phyloP scores from a whole-genome alignment of 2,329 filamentous ascomycete species.

The Penicillium thymicola region DNA sequence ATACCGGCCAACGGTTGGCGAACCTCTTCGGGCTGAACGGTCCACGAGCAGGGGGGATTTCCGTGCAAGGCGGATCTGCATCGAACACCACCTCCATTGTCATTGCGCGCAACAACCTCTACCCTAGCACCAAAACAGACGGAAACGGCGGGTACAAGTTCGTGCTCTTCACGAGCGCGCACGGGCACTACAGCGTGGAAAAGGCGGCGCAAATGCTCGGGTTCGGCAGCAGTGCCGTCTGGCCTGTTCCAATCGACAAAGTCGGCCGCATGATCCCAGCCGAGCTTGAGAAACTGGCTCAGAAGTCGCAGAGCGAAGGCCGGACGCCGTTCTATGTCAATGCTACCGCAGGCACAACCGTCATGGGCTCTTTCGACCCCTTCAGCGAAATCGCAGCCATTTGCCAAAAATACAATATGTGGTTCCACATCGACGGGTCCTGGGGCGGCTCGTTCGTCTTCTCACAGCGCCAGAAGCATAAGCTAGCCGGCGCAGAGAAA shows the following conservation, averaged over 20 bases:
- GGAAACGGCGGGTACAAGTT: constrained; percentile 67
- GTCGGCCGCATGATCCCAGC: constrained; percentile 67
- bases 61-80: constrained; percentile 74
- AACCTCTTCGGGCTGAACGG: constrained; percentile 72
- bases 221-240: constrained; percentile 71
- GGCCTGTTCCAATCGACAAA: constrained; percentile 69
- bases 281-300: constrained; percentile 62
- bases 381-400: constrained; percentile 67
- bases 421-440: constrained; percentile 89
- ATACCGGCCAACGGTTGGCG: constrained; percentile 70
- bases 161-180: constrained; percentile 80
- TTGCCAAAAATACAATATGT: constrained; percentile 69
- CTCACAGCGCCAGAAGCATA: constrained; percentile 59
- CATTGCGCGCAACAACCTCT: constrained; percentile 82
- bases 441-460: constrained; percentile 89
- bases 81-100: constrained; percentile 84
- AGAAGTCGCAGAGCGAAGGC: constrained; percentile 61
- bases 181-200: constrained; percentile 92
- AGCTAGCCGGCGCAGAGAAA: constrained; percentile 67
- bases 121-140: constrained; percentile 68
- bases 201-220: constrained; percentile 92
- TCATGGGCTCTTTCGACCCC: constrained; percentile 84
- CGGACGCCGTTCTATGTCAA: constrained; percentile 92
- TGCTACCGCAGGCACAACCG: constrained; percentile 90
- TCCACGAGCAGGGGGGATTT: constrained; percentile 66